Evolutionary conservation across 148 eudicot genomes (phyloP).

Genomic region (Silene uniflora): DNA sequence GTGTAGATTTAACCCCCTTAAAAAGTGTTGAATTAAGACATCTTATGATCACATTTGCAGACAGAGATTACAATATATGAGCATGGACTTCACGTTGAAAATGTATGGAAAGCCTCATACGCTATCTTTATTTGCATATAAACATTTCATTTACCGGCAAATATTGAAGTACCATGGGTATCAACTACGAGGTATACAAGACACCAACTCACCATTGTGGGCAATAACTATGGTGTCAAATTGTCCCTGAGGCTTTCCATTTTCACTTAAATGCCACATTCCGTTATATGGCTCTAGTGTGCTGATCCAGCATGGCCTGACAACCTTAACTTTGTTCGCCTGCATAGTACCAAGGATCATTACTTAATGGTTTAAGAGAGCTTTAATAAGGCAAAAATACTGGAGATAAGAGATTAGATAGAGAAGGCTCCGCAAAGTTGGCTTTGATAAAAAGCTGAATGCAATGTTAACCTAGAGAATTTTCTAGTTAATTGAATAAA

Average conservation of each 20-base stretch:
- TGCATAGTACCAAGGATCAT: conserved; percentile 31
- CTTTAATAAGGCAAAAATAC: background rate
- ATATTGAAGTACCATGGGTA: background rate
- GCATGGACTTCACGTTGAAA: background rate
- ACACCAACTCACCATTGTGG: conserved; percentile 64
- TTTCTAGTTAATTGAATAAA: too few relatives aligned
- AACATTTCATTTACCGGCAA: background rate
- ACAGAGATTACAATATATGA: background rate
- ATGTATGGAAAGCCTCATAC: background rate
- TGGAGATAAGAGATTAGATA: background rate
- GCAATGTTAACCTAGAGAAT: background rate
- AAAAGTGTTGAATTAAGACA: background rate
- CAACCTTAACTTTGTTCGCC: conserved; percentile 60
- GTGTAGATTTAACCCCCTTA: background rate
- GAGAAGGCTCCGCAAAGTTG: background rate
- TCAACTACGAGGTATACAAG: background rate
- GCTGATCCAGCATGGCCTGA: conserved; percentile 94
- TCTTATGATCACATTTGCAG: background rate
- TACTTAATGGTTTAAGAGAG: conserved; percentile 6
- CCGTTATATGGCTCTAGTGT: conserved; percentile 83
- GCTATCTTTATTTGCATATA: background rate
- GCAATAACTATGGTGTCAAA: conserved; percentile 90
- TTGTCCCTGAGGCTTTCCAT: conserved; percentile 73
- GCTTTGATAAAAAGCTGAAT: background rate
- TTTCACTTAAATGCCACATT: conserved; percentile 93